These are phyloP conservation scores for Trichocladium uniseriatum DNA, from an alignment of 495 filamentous ascomycete genomes.

Conservation along the genomic window DNA sequence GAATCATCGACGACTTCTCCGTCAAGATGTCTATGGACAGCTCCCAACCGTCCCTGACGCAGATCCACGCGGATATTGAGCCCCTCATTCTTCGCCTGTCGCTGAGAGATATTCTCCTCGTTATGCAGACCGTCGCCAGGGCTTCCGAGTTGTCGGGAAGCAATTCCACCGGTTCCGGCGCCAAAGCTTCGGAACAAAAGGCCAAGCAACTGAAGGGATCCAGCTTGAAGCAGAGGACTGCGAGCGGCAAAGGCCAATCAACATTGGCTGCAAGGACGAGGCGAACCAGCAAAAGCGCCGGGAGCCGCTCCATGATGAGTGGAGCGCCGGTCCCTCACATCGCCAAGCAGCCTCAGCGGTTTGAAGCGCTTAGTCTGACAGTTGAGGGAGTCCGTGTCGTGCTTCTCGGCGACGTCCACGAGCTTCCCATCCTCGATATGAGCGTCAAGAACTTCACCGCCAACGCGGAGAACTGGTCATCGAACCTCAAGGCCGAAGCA, in stretches of 20 bases:
- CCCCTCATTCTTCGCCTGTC: slow-evolving; percentile 89
- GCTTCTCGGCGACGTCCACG: slow-evolving; percentile 89
- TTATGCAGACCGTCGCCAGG: slow-evolving; percentile 84
- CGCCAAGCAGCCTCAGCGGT: slow-evolving; percentile 27
- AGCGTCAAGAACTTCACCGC: slow-evolving; percentile 85
- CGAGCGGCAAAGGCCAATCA: slow-evolving; percentile 54
- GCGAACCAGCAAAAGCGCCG: slow-evolving; percentile 17
- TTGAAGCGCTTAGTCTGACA: slow-evolving; percentile 76
- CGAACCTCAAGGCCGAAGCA: slow-evolving; percentile 75
- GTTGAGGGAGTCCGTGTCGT: slow-evolving; percentile 87
- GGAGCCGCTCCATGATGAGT: slow-evolving; percentile 2
- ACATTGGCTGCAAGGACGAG: slow-evolving; percentile 39
- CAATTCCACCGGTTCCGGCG: slow-evolving; percentile 35
- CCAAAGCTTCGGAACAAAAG: slow-evolving; percentile 41
- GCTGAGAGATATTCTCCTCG: slow-evolving; percentile 86
- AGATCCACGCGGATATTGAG: slow-evolving; percentile 78
- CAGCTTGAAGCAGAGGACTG: slow-evolving; percentile 51
- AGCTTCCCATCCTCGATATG: slow-evolving; percentile 87
- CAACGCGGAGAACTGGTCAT: slow-evolving; percentile 82
- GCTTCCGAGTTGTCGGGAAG: slow-evolving; percentile 75
- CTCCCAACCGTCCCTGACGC: slow-evolving; percentile 58
- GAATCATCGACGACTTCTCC: slow-evolving; percentile 94
- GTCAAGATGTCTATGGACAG: slow-evolving; percentile 83
- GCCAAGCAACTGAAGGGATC: slow-evolving; percentile 56
- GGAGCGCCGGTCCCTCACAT: slow-evolving; percentile 20